Evolutionary conservation across 2,329 filamentous ascomycete species (phyloP).

Genomic region (Alternaria sp.): DNA sequence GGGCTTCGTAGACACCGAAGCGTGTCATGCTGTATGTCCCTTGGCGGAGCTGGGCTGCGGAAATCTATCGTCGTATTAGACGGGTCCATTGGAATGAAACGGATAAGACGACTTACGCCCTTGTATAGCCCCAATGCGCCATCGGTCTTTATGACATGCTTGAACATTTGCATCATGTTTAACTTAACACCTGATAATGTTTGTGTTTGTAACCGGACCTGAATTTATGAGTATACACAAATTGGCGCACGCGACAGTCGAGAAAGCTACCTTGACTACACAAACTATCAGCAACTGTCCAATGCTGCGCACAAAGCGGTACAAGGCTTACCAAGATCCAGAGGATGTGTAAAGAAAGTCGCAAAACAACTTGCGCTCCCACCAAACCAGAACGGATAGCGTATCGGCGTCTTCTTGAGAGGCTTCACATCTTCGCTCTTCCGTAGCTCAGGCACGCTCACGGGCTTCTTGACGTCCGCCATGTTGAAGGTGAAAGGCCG

Average conservation of each 20-base stretch:
- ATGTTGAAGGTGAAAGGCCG: slow-evolving; percentile 30
- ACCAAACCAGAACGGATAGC: slow-evolving; percentile 80
- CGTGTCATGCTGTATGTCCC: slow-evolving; percentile 93
- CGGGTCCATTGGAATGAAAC: background rate
- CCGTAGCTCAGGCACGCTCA: slow-evolving; percentile 38
- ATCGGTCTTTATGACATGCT: slow-evolving; percentile 77
- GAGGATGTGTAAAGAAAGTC: slow-evolving; percentile 87
- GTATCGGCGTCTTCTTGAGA: slow-evolving; percentile 43
- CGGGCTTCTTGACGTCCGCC: slow-evolving; percentile 49
- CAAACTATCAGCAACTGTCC: slow-evolving; percentile 34
- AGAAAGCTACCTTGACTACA: slow-evolving; percentile 52
- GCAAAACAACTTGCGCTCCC: slow-evolving; percentile 93
- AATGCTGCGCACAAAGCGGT: background rate
- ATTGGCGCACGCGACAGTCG: background rate
- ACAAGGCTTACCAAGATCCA: slow-evolving; percentile 77
- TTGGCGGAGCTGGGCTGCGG: slow-evolving; percentile 90
- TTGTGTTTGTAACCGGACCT: slow-evolving; percentile 90
- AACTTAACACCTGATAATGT: slow-evolving; percentile 68
- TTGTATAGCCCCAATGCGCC: slow-evolving; percentile 84
- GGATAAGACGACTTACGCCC: slow-evolving; percentile 63
- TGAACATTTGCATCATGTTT: slow-evolving; percentile 84
- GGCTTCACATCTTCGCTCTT: slow-evolving; percentile 52
- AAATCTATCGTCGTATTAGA: slow-evolving; percentile 62
- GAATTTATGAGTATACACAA: slow-evolving; percentile 25
- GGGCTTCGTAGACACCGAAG: slow-evolving; percentile 94